Conservation (phyloP, 495 filamentous ascomycete genomes). For the Penicillium samsonianum region DNA sequence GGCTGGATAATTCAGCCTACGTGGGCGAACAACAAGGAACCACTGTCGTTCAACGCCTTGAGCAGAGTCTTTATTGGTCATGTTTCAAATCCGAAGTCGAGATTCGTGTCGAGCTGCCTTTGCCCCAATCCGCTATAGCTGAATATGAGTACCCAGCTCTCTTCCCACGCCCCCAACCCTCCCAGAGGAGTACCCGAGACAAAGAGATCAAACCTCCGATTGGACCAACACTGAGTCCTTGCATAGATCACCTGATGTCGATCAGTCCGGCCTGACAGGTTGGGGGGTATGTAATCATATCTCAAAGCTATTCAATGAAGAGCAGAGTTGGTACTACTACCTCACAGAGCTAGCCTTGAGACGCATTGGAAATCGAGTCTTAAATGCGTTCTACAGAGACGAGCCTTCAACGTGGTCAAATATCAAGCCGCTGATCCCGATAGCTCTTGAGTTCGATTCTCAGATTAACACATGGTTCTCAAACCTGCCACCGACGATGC, state of each 20-base stretch:
- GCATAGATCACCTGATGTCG: neutral
- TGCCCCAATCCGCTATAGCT: slow-evolving; percentile 23
- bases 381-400: slow-evolving; percentile 15
- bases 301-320: slow-evolving; percentile 7
- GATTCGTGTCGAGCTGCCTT: slow-evolving; percentile 25
- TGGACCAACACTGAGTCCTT: neutral
- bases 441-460: slow-evolving; percentile 13
- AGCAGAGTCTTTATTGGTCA: slow-evolving; percentile 35
- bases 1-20: slow-evolving; percentile 3
- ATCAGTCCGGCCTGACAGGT: neutral
- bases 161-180: slow-evolving; percentile 28
- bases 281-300: slow-evolving; percentile 2
- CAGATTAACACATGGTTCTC: slow-evolving; percentile 12
- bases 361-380: slow-evolving; percentile 19
- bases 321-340: slow-evolving; percentile 37
- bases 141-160: slow-evolving; percentile 23
- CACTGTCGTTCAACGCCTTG: slow-evolving; percentile 8
- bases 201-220: slow-evolving; percentile 20
- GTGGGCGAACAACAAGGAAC: neutral
- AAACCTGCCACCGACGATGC: slow-evolving; percentile 15
- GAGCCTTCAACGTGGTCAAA: slow-evolving; percentile 6
- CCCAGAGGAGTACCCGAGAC: neutral
- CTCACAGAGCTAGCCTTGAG: slow-evolving; percentile 37
- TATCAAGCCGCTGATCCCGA: slow-evolving; percentile 13
- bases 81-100: slow-evolving; percentile 38